Base-by-base conservation (phyloP, 306 rosid species). In the Spatholobus suberectus region DNA sequence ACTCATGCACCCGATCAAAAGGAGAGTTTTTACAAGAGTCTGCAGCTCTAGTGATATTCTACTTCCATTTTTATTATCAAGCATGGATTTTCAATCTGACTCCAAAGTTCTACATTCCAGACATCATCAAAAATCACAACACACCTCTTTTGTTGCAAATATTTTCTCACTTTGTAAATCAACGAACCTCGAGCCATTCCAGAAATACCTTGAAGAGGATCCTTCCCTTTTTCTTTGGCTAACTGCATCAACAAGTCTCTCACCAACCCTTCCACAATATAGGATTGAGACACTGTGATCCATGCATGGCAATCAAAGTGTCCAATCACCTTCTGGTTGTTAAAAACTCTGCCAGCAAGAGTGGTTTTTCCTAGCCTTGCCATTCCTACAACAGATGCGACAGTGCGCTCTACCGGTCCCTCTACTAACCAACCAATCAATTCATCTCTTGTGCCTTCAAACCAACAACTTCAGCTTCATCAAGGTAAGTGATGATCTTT, bases 311-410 rank as follows among this genome's bases (percentile, higher is more conserved):
- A 44, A n/a, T 67, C 51, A 38, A 67, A 67, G 15, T 20, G 14
- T 2, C 2, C 8, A 18, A 5, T 44, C 57, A 41, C 55, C 37
- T 70, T 44, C 4, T 7, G 11, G 63, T 55, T 21, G 15, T 18
- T 21, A 38, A 37, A 67, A 37, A 26, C 76, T 8, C n/a, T 70
- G 7, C 5, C 17, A 11, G 41, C 58, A 12, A 70, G 76, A 46
- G 76, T 70, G 6, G 76, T 70, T 70, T 70, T 70, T 6, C 76
- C 76, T 4, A 1, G 14, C 3, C 76, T 59, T 26, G 41, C 76
- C 76, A 70, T 26, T 8, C 59, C 59, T 14, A 70, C 41, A 3
- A 44, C 57, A 20, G 24, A 26, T 14, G 46, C 46, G 6, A 70
- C 24, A 3, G 59, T 44, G 6, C 76, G 6, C 0, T 43, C 58